Conservation (phyloP, 768 basidiomycete species). For the Lentinula edodes region DNA sequence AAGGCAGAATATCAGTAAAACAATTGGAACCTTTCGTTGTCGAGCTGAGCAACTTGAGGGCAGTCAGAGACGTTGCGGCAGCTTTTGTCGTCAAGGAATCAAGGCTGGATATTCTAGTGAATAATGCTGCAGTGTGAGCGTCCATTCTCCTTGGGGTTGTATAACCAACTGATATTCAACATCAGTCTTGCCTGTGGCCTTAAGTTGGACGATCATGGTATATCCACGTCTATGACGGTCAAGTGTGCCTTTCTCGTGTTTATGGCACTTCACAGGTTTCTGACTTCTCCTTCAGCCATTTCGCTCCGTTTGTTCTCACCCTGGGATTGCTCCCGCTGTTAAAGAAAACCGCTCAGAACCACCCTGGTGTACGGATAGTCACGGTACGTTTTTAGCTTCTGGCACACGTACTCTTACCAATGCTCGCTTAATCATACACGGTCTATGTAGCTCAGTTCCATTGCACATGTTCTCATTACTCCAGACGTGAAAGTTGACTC, state of each 20-base stretch:
- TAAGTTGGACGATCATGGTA: not conserved
- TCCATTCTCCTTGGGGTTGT: not conserved
- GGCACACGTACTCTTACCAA: not conserved
- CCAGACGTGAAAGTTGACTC: not conserved
- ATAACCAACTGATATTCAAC: not conserved
- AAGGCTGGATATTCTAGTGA: not conserved
- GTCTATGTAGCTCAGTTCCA: not conserved
- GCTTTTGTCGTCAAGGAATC: not conserved
- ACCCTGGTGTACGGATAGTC: conserved; percentile 7
- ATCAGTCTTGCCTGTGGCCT: not conserved
- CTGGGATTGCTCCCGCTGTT: conserved; percentile 6
- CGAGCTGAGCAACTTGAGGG: not conserved
- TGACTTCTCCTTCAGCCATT: not conserved
- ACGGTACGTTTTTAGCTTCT: not conserved
- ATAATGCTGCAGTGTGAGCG: conserved; percentile 2
- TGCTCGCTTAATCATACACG: not conserved
- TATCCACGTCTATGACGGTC: not conserved
- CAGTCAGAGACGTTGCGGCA: not conserved
- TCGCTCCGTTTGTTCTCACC: conserved; percentile 6
- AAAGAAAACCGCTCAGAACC: conserved; percentile 1
- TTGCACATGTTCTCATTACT: not conserved
- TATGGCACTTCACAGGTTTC: not conserved
- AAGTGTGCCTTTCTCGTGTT: not conserved
- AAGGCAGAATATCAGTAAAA: not conserved
- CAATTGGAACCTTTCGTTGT: not conserved